Base-by-base conservation (phyloP, 202 grass and related monocot genomes). In the Brachypodium distachyon region DNA sequence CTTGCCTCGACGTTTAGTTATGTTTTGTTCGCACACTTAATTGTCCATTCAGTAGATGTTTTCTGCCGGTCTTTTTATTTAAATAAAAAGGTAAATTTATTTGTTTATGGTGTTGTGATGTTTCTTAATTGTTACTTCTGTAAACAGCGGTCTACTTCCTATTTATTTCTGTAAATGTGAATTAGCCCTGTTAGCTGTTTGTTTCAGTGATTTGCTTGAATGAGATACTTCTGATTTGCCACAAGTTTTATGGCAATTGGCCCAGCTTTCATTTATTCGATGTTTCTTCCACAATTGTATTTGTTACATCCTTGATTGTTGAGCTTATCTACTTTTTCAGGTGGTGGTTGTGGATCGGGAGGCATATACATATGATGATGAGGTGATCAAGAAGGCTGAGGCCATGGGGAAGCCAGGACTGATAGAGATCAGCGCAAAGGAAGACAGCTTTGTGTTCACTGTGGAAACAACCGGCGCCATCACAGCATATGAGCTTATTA, bases 391-490 rank as follows among this genome's bases (percentile, higher is more conserved):
- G 83, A 90, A 93, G 64, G 77, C 92, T 6, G 96, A 95, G 43
- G 89, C 96, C 26, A 90, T 99, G 87, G 96, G 89, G 44, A 92
- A 93, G 73, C 87, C 96, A 19, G 96, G 92, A 63, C 53, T 99
- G 27, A 60, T 97, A 11, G 94, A 91, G 79, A 92, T 97, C 74
- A 90, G 70, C 9, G 81, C 86, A 0, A 92, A 91, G 80, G 91
- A 94, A 57, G 94, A 94, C 57, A 94, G 91, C 72, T 99, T 95
- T 61, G 84, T 99, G 21, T 99, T 99, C 85, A 99, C 96, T 0
- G 89, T 99, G 17, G 92, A 99, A 44, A 87, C 91, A 6, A 95
- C 91, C 0, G 96, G 89, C 7, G 96, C 96, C 13, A 64, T 99
- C 44, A 98, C 90, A 60, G 85, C 95, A 36, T 84, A 82, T 3